phyloP scores from a whole-genome alignment of 2,329 filamentous ascomycete genomes.

The Gliomastix tumulicola region DNA sequence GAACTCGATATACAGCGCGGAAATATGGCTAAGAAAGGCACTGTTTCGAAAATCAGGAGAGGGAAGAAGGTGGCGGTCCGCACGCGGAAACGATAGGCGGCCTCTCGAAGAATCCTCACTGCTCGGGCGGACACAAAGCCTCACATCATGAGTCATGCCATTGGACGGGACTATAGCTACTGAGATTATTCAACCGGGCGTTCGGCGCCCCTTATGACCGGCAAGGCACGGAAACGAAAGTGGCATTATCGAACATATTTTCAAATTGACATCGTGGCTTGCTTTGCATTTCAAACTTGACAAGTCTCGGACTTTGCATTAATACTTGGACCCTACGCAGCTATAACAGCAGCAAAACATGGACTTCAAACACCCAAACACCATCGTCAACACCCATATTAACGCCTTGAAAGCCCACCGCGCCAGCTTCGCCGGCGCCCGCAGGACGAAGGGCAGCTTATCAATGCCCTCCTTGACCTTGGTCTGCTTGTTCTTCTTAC shows the following conservation, averaged over 20 bases:
- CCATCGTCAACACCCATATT: slow-evolving; percentile 50
- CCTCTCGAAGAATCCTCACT: too few relatives aligned
- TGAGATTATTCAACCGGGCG: too few relatives aligned
- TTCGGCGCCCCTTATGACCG: too few relatives aligned
- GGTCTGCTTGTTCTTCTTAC: slow-evolving; percentile 22
- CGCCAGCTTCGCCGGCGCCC: slow-evolving; percentile 41
- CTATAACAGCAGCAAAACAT: slow-evolving; percentile 43
- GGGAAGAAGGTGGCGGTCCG: slow-evolving; percentile 58
- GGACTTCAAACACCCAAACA: slow-evolving; percentile 44
- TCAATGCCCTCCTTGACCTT: slow-evolving; percentile 32
- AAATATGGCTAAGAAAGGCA: slow-evolving; percentile 60
- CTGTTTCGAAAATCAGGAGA: slow-evolving; percentile 47
- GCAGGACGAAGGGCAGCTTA: slow-evolving; percentile 41
- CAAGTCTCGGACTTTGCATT: too few relatives aligned
- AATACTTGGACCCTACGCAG: slow-evolving; percentile 39
- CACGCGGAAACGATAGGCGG: slow-evolving; percentile 50
- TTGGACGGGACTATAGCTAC: too few relatives aligned
- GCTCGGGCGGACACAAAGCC: too few relatives aligned
- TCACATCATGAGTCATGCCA: too few relatives aligned
- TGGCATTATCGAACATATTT: too few relatives aligned
- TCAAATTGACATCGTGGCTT: too few relatives aligned
- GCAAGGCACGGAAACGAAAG: too few relatives aligned
- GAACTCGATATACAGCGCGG: slow-evolving; percentile 52
- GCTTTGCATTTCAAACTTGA: too few relatives aligned
- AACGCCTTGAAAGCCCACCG: slow-evolving; percentile 49